These are phyloP conservation scores for Thielaviopsis populi DNA, from an alignment of 2,329 filamentous ascomycete genomes.

Conservation along the genomic window DNA sequence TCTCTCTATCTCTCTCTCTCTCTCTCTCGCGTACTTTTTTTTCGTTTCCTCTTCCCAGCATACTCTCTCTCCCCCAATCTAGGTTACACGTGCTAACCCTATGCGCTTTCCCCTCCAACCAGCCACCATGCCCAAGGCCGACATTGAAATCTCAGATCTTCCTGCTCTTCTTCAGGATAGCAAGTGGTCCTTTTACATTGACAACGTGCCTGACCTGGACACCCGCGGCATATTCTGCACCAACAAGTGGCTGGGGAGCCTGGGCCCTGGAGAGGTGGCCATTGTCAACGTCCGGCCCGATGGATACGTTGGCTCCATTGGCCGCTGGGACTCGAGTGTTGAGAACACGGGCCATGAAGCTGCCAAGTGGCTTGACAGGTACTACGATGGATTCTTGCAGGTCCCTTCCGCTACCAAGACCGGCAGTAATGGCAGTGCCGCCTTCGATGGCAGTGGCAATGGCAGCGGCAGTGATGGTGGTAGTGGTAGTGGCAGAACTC, in stretches of 20 bases:
- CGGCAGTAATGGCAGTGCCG: neutral
- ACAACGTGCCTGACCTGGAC: conserved; percentile 44
- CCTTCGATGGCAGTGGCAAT: neutral
- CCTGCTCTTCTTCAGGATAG: conserved; percentile 47
- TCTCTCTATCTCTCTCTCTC: neutral
- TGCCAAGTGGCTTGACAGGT: conserved; percentile 39
- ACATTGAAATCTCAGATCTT: conserved; percentile 51
- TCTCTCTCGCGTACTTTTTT: neutral
- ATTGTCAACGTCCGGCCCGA: conserved; percentile 57
- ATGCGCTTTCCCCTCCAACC: neutral
- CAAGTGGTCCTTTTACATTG: conserved; percentile 58
- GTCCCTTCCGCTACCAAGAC: conserved; percentile 24
- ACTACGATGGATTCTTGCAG: conserved; percentile 40
- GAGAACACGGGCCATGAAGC: conserved; percentile 37
- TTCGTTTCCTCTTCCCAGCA: neutral
- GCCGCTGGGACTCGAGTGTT: conserved; percentile 36
- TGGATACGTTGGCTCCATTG: conserved; percentile 55
- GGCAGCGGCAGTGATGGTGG: neutral
- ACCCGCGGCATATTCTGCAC: conserved; percentile 40
- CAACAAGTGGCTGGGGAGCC: conserved; percentile 52
- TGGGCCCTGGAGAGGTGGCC: conserved; percentile 42
- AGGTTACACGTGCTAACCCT: neutral
- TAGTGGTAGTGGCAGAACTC: neutral
- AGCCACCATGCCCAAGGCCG: conserved; percentile 45
- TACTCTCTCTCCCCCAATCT: too few species aligned